Base-by-base conservation (phyloP, 1,284 basidiomycete species). In the Cutaneotrichosporon arboriforme region DNA sequence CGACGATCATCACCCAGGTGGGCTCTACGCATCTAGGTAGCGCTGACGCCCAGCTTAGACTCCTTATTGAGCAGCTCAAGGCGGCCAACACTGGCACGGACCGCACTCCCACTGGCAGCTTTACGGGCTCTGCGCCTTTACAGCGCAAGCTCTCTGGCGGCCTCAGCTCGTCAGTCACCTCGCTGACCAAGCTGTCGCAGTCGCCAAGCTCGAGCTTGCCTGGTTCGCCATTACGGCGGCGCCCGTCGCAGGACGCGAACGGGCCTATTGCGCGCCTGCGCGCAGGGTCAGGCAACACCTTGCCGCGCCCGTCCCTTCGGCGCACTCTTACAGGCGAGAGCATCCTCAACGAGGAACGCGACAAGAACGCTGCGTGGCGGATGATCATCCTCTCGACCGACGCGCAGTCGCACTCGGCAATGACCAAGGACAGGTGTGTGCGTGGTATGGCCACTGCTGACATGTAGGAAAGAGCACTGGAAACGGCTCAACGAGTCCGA, bases 311-410 rank as follows among this genome's bases (percentile, higher is more conserved):
- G 4, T 67, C 71, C 4, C 58, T 75, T 14, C 67, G 68, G 39
- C 58, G 73, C 14, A 63, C 65, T 8, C 49, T 76, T 34, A 74
- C 72, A 1, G 72, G 72, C 31, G 74, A 76, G 50, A 67, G 63
- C 5, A 63, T 69, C 2, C 49, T 70, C 20, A 63, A 66, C 36
- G 72, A 69, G 34, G 71, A 64, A n/a, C 72, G 70, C 50, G 75
- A 76, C 54, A 73, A 72, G 56, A 75, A 76, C 52, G 60, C 66
- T 0, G 68, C 69, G 5, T 76, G 75, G 75, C 69, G 72, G 49
- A 60, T 69, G 62, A 73, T 75, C 56, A 75, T 75, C 56, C 62
- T 73, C 20, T 66, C 69, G 20, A 71, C 69, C 8, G 73, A 75
- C 39, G 54, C 62, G 10, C 69, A 68, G 56, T 61, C 62, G 48